Percentiles rank a stretch among this genome's conserved stretches.
These are phyloP conservation scores for Aspergillus niger DNA, from an alignment of 2,329 filamentous ascomycete genomes.

Conservation along the genomic window DNA sequence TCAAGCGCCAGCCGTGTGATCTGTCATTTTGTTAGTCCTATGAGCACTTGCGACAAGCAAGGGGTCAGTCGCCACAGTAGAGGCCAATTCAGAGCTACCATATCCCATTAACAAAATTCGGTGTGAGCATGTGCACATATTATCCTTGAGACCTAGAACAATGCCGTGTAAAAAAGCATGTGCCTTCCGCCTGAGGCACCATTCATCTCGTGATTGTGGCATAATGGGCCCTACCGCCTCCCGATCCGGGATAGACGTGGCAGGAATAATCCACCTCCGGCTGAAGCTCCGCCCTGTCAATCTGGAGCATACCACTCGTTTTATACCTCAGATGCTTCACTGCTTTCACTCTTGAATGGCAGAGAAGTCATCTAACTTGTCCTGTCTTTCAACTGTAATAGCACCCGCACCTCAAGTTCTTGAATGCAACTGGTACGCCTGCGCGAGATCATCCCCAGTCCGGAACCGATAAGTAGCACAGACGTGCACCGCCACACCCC, in stretches of 20 bases:
- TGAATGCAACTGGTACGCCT: background rate
- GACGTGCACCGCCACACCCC: slow-evolving; percentile 31
- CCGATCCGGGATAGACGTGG: background rate
- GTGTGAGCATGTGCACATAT: no score
- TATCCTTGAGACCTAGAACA: no score
- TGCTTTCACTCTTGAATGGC: background rate
- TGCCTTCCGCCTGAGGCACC: no score
- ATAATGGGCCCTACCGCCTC: background rate
- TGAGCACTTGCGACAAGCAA: background rate
- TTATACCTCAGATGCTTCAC: background rate
- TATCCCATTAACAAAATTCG: no score
- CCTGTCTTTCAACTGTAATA: background rate
- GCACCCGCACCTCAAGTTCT: background rate
- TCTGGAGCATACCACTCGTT: background rate
- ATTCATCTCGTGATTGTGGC: no score
- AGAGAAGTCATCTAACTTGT: background rate
- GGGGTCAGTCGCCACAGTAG: background rate
- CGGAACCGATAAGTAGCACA: slow-evolving; percentile 4
- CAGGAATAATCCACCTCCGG: background rate
- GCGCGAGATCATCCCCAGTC: background rate
- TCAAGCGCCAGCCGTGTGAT: background rate
- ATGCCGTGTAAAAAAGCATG: no score
- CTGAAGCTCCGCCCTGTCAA: background rate
- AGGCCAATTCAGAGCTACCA: no score
- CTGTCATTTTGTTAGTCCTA: background rate